Base-by-base conservation (phyloP, 1,284 basidiomycete species). In the Cryptococcus floricola region DNA sequence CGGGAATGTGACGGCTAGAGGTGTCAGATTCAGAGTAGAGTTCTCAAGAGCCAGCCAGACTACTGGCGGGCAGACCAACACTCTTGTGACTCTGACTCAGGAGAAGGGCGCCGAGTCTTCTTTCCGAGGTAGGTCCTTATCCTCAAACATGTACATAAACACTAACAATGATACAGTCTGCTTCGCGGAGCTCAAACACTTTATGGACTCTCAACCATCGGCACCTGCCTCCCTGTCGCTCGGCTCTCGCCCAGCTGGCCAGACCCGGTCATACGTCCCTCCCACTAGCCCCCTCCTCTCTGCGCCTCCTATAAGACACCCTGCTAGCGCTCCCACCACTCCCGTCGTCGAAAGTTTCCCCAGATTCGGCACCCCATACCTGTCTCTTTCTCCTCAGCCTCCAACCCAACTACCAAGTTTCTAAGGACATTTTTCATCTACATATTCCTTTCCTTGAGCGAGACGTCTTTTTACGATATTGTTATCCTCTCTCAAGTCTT, bases 71-170 rank as follows among this genome's bases (percentile, higher is more conserved):
- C 63, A 61, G 27, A 75, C 71, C 54, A 63, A 66, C 46, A 76
- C 74, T 7, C 65, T 71, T 14, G 76, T 73, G 41, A 70, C 67
- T 19, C 62, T 76, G 19, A 74, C 73, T 4, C 66, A 71, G 23
- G 73, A 75, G 61, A 75, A 75, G 58, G 76, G 76, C 28, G 76
- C 76, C 2, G 70, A 74, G 47, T 76, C 74, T 13, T 62, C 69
- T 12, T 77, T 77, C 66, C 70, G 65, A 54, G 59, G 69, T 62
- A 58, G 65, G 62, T 69, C 18, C 38, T 8, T 10, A 47, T 14
- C 47, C 50, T 5, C 43, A 38, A 13, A 28, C 46, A 48, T 18
- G 10, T 10, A n/a, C 19, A 31, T 39, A 37, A 27, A 52, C 39
- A 7, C 25, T 47, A 39, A 57, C 39, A 34, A 50, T 50, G 14